These are phyloP conservation scores for Umbilicus rupestris DNA, from an alignment of 164 flowering plant genomes.

Conservation along the genomic window DNA sequence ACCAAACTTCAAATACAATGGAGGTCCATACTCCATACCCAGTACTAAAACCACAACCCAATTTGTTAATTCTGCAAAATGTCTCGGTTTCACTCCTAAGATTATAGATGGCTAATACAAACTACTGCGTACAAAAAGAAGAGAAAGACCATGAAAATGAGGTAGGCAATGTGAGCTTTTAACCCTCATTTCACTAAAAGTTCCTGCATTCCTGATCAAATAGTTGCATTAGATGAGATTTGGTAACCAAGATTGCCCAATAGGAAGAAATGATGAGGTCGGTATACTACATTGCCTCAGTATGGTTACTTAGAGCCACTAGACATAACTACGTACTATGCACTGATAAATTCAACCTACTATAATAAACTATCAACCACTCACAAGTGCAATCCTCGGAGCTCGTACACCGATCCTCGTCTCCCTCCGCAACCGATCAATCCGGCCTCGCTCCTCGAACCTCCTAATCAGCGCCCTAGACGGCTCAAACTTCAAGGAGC, in stretches of 20 bases:
- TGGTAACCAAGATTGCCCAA: too few relatives aligned
- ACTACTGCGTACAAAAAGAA: too few relatives aligned
- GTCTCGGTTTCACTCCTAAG: too few relatives aligned
- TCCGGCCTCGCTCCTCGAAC: slow-evolving; percentile 22
- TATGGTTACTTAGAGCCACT: not conserved
- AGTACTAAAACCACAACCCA: not conserved
- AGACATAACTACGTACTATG: not conserved
- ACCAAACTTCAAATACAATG: not conserved
- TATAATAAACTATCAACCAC: slow-evolving; percentile 14
- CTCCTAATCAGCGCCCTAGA: slow-evolving; percentile 14
- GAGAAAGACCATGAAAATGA: too few relatives aligned
- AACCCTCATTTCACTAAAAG: too few relatives aligned
- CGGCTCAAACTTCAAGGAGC: slow-evolving; percentile 45
- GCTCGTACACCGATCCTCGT: slow-evolving; percentile 43
- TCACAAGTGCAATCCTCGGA: slow-evolving; percentile 68
- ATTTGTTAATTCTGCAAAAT: too few relatives aligned
- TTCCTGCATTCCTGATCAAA: too few relatives aligned
- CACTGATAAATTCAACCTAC: not conserved
- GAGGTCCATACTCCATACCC: not conserved
- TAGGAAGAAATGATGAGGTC: too few relatives aligned
- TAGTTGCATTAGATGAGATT: too few relatives aligned
- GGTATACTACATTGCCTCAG: too few relatives aligned
- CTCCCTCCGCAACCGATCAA: slow-evolving; percentile 33
- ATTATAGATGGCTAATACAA: too few relatives aligned
- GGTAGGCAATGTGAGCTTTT: too few relatives aligned